Evolutionary conservation across 306 rosid genomes (phyloP).

Genomic region (Medicago lupulina): DNA sequence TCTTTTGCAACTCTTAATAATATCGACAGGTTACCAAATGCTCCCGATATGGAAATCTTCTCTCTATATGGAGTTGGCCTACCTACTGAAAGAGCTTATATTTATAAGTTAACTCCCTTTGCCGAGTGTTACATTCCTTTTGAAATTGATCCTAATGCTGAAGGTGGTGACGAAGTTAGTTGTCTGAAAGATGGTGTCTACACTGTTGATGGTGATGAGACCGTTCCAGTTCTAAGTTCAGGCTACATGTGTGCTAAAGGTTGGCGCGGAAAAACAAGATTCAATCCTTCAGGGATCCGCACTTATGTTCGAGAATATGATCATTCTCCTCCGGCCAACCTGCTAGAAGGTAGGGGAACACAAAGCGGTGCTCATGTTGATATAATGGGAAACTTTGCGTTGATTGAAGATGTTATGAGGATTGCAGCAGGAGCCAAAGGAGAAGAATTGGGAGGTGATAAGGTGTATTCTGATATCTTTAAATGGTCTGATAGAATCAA

Average conservation of each 20-base stretch:
- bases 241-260: conserved; percentile 91
- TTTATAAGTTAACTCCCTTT: conserved; percentile 66
- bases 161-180: conserved; percentile 57
- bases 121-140: conserved; percentile 85
- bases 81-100: conserved; percentile 82
- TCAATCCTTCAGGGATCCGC: conserved; percentile 71
- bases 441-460: conserved; percentile 81
- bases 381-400: conserved; percentile 87
- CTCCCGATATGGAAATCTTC: conserved; percentile 87
- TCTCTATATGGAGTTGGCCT: conserved; percentile 89
- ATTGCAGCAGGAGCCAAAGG: conserved; percentile 83
- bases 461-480: conserved; percentile 67
- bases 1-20: conserved; percentile 15
- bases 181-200: conserved; percentile 77
- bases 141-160: conserved; percentile 67
- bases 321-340: conserved; percentile 79
- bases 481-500: conserved; percentile 82
- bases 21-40: conserved; percentile 78
- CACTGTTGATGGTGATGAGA: conserved; percentile 82
- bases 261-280: conserved; percentile 84
- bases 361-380: conserved; percentile 92
- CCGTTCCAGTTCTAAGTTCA: conserved; percentile 83
- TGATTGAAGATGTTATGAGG: conserved; percentile 79
- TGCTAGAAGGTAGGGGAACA: conserved; percentile 83
- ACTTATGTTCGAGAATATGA: conserved; percentile 70